phyloP scores from a whole-genome alignment of 1,284 basidiomycete genomes.

The Exobasidium rhododendri region DNA sequence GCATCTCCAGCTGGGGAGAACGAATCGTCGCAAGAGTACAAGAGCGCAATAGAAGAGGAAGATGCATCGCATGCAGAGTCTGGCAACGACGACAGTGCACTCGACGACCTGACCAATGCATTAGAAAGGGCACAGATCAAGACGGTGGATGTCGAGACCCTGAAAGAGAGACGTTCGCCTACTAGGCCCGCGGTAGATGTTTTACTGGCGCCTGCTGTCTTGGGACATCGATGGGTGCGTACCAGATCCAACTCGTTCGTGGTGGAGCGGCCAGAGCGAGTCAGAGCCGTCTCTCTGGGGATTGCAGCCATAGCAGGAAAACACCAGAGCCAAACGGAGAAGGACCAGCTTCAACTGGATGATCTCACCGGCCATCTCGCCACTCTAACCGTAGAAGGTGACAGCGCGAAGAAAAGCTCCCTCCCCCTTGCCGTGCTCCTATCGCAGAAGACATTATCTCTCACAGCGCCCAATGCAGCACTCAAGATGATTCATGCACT shows the following conservation, averaged over 20 bases:
- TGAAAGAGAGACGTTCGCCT: neutral
- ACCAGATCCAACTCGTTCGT: conserved; percentile 46
- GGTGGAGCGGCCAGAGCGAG: conserved; percentile 51
- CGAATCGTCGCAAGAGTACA: neutral
- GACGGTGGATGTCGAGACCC: neutral
- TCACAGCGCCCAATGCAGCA: neutral
- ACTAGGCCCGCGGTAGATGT: conserved; percentile 30
- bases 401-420: neutral
- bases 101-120: neutral
- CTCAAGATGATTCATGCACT: neutral
- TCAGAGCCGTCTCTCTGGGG: conserved; percentile 47
- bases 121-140: neutral
- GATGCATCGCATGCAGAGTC: neutral
- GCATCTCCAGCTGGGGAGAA: neutral
- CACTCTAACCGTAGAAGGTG: neutral
- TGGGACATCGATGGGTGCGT: conserved; percentile 49
- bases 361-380: neutral
- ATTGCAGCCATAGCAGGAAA: conserved; percentile 25
- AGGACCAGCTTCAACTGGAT: neutral
- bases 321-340: conserved; percentile 4
- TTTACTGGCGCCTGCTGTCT: conserved; percentile 42
- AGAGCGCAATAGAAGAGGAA: neutral
- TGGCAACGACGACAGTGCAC: neutral
- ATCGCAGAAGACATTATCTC: neutral
- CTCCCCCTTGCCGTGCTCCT: neutral